Conservation (phyloP, 2,329 filamentous ascomycete genomes). For the Xylariaceae sp. region DNA sequence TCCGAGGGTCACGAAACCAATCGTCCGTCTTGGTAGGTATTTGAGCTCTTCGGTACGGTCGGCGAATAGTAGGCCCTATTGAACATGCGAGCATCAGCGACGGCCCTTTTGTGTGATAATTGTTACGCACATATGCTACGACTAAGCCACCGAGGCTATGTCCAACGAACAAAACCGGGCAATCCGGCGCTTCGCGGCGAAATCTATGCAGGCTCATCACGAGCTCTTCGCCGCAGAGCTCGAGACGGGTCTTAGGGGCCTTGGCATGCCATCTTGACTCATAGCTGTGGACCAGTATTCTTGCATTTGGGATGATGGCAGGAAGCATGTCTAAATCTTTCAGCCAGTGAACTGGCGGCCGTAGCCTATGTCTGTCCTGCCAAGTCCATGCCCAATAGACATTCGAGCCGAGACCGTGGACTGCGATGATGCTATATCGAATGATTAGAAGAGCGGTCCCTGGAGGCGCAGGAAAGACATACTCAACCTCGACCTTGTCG, state of each 20-base stretch:
- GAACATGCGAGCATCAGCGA: too few species aligned
- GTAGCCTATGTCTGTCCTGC: slow-evolving; percentile 9
- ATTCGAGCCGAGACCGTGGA: slow-evolving; percentile 19
- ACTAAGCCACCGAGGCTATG: too few species aligned
- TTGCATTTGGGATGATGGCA: slow-evolving; percentile 7
- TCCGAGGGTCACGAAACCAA: too few species aligned
- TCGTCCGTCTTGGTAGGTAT: too few species aligned
- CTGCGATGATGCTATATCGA: slow-evolving; percentile 11
- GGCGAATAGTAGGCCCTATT: too few species aligned
- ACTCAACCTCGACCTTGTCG: slow-evolving; percentile 10
- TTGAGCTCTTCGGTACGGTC: too few species aligned
- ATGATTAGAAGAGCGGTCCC: not conserved
- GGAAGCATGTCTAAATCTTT: slow-evolving; percentile 27
- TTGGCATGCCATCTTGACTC: slow-evolving; percentile 17
- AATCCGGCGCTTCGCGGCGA: slow-evolving; percentile 1
- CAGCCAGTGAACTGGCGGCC: slow-evolving; percentile 21
- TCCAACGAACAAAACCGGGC: too few species aligned
- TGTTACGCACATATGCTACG: too few species aligned
- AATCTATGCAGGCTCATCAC: slow-evolving; percentile 8
- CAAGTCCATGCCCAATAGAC: slow-evolving; percentile 23
- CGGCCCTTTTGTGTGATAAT: too few species aligned
- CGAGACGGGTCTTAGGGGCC: slow-evolving; percentile 15
- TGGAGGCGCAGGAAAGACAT: not conserved
- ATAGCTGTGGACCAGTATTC: slow-evolving; percentile 23
- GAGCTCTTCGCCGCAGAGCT: slow-evolving; percentile 24